Evolutionary conservation across 306 rosid genomes (phyloP), one percentile per base, ranked within the genome.

Genomic region (Hippophae tibetana): DNA sequence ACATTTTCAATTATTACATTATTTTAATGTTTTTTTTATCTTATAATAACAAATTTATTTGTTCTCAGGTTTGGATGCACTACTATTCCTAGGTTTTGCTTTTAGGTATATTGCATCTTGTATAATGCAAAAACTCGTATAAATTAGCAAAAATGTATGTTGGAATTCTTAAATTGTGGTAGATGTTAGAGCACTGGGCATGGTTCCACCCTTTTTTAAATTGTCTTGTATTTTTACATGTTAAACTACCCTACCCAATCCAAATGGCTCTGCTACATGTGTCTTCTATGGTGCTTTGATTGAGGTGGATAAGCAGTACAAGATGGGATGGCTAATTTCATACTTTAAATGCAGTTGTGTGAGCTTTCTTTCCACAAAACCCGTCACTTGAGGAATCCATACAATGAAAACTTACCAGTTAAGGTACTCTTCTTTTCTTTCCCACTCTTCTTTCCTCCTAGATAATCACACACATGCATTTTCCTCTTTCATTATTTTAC

Each of bases 321-420:
- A 62, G 69, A 42, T 73, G 73, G 31, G 62, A 50, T 62, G 50
- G 69, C 72, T 79, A 66, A 76, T 66, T 69, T 8, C 43, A 31
- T 13, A 72, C 71, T 79, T 58, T 72, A 55, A 65, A 13, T 78
- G 95, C 90, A 93, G 99, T 77, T 93, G 73, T 93, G 99, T 74
- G 99, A 93, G 68, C 74, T 93, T 40, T 85, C 99, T 68, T 93
- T 93, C 75, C 97, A 93, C 82, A 93, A 93, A 79, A 93, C 99
- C 12, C 97, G 99, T 25, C 95, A 88, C 73, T 78, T 93, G 72
- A 84, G 95, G 86, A 93, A 93, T 72, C 99, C 99, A 10, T 93
- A 80, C 79, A 93, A 93, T 69, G 99, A 93, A 75, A 93, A 93
- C 81, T 81, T 93, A 74, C 99, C 99, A 27, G 99, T 93, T 49